Base-by-base conservation (phyloP, 345 rosid species). In the Cardamine chenopodiifolia region DNA sequence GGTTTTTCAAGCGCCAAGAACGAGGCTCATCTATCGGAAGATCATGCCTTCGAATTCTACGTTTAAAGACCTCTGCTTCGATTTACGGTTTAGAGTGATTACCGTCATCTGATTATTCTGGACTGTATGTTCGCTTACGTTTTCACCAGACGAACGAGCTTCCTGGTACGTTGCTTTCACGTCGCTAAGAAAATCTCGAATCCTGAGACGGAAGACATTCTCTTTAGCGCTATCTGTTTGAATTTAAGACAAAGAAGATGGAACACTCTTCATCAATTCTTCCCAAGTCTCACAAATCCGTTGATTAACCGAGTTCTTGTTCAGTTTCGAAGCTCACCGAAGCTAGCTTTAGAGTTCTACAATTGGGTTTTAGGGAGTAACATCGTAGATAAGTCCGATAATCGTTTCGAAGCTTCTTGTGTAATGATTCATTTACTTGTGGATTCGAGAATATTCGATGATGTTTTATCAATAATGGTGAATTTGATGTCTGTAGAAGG, bases 191-290 rank as follows among this genome's bases (percentile, higher is more conserved):
- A 69, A 25, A 80, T 84, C 72, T 68, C 80, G 7, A 73, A 67
- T 45, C 85, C 85, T 7, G 72, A 49, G 31, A 45, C 80, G 5
- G 90, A 86, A 58, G 85, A 88, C 23, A 78, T 88, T 68, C 73
- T 87, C 40, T 80, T 87, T 44, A 75, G 67, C 56, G 83, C 93
- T 61, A 19, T 87, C 52, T 86, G 89, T 78, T 79, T 82, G 61
- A 83, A 87, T 74, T 79, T 87, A 50, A 85, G 67, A 62, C 89
- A 82, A n/a, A 85, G 81, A 81, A 83, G 75, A 88, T 90, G 93
- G 91, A 84, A 81, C 37, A 34, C 78, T 57, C 75, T 87, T 83
- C 87, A 82, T 22, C 70, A 78, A 26, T 53, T 85, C 68, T 71
- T 73, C 25, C 74, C 83, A 53, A 81, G 37, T 76, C 76, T 86